Evolutionary conservation across 2,329 filamentous ascomycete genomes (phyloP), one percentile per base, ranked within the genome.

Genomic region (Penicillium sp.): DNA sequence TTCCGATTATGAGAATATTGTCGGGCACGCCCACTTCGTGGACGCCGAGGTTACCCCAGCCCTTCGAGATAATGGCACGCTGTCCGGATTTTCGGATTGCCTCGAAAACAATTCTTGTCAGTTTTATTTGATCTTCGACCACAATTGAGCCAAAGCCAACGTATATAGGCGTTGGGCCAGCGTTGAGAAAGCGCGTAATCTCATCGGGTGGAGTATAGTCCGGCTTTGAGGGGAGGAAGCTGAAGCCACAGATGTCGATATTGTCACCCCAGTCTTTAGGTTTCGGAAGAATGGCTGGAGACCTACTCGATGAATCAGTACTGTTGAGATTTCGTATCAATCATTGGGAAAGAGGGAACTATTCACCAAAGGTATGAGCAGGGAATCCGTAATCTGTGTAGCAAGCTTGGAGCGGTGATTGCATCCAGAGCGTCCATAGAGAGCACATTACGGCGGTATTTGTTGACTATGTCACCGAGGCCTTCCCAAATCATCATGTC

Each of bases 401-500:
- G 80, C 72, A 96, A 84, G 3, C 90, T 90, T 8, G 93, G 92
- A 2, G 90, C 93, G 84, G 90, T 94, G 51, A 96, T 88, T 7
- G 91, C 80, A 61, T 90, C 92, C 43, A 97, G 82, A 0, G 89
- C 85, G 47, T 95, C 90, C 0, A 97, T 79, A 28, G 90, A 89
- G 1, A 96, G 82, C 14, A 85, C 85, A 59, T 88, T 87, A 64
- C 89, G 87, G 54, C 93, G 84, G 70, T 96, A 97, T 11, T 88
- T 84, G 71, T 98, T 97, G 71, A 97, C 94, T 5, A 97, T 82
- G 74, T 97, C 93, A 39, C 93, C 93, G 4, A 96, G 79, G 0
- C 92, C 92, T 76, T 96, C 92, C 92, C 92, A 96, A 11, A 92
- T 93, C 83, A 96, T 87, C 85, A 96, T 91, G 66, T 96, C 92